Conservation (phyloP, 257 asterid species). For the Gentiana macrophylla region DNA sequence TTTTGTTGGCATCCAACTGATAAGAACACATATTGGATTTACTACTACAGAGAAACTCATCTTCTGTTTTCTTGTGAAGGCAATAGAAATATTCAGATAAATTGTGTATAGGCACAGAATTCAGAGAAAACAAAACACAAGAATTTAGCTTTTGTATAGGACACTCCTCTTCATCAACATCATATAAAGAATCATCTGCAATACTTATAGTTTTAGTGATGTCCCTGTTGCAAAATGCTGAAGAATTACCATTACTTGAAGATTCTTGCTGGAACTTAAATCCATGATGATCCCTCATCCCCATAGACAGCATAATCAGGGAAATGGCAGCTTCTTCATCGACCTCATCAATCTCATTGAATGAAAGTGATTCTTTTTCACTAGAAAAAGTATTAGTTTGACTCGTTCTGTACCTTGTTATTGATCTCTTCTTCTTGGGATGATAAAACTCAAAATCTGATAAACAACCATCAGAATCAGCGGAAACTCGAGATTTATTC, state of each 20-base stretch:
- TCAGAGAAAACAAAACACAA: slow-evolving; percentile 7
- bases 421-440: slow-evolving; percentile 62
- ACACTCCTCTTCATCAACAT: slow-evolving; percentile 8
- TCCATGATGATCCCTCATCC: slow-evolving; percentile 20
- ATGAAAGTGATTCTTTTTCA: slow-evolving; percentile 17
- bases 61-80: slow-evolving; percentile 12
- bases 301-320: slow-evolving; percentile 68
- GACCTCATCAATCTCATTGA: slow-evolving; percentile 29
- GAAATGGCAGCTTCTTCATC: slow-evolving; percentile 41
- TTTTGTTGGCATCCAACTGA: slow-evolving; percentile 10
- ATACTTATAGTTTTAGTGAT: neutral
- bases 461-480: slow-evolving; percentile 26
- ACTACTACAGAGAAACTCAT: slow-evolving; percentile 8
- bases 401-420: slow-evolving; percentile 35
- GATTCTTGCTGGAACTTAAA: slow-evolving; percentile 10
- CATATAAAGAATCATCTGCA: slow-evolving; percentile 11
- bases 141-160: slow-evolving; percentile 8
- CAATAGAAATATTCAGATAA: slow-evolving; percentile 14
- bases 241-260: slow-evolving; percentile 16
- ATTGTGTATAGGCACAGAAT: slow-evolving; percentile 15
- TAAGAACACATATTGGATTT: slow-evolving; percentile 9
- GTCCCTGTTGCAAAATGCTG: neutral
- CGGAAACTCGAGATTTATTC: slow-evolving; percentile 29
- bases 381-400: slow-evolving; percentile 21
- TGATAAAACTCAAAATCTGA: slow-evolving; percentile 34